A percentile compares a stretch with the other conserved stretches of the same genome.
Evolutionary conservation across 768 basidiomycete genomes (phyloP).

Genomic region (Leccinum ochraceum): DNA sequence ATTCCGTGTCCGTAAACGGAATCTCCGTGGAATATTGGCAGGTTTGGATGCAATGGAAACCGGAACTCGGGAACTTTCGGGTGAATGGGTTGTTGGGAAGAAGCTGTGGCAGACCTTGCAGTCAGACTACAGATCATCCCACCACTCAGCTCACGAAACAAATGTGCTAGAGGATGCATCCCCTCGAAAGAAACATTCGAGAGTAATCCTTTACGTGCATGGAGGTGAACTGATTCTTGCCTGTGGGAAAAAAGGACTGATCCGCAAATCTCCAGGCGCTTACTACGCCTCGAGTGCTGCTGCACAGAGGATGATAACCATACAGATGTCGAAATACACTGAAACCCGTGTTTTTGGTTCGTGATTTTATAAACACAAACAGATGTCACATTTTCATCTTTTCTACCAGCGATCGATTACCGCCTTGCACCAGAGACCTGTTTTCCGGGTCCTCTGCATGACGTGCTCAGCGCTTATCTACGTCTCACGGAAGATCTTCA

Average conservation of each 20-base stretch:
- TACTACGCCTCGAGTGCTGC: slow-evolving; percentile 93
- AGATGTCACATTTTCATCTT: not conserved
- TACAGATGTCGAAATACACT: slow-evolving; percentile 85
- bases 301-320: slow-evolving; percentile 86
- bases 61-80: slow-evolving; percentile 79
- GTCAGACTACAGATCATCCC: slow-evolving; percentile 68
- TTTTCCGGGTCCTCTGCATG: slow-evolving; percentile 88
- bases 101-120: slow-evolving; percentile 88
- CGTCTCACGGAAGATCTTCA: slow-evolving; percentile 84
- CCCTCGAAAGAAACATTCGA: slow-evolving; percentile 54
- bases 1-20: slow-evolving; percentile 73
- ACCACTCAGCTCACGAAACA: slow-evolving; percentile 25
- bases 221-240: slow-evolving; percentile 58
- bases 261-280: slow-evolving; percentile 54
- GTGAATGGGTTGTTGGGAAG: slow-evolving; percentile 97
- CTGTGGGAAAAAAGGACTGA: slow-evolving; percentile 7
- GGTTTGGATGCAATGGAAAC: slow-evolving; percentile 73
- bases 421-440: slow-evolving; percentile 93
- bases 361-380: slow-evolving; percentile 22
- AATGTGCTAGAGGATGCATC: slow-evolving; percentile 15
- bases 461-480: slow-evolving; percentile 85
- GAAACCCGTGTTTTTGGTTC: slow-evolving; percentile 86
- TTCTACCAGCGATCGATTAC: slow-evolving; percentile 77
- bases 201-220: slow-evolving; percentile 91
- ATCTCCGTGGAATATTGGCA: slow-evolving; percentile 77